Evolutionary conservation across 768 basidiomycete genomes (phyloP).

Genomic region (Phlebiopsis flavidoalba): DNA sequence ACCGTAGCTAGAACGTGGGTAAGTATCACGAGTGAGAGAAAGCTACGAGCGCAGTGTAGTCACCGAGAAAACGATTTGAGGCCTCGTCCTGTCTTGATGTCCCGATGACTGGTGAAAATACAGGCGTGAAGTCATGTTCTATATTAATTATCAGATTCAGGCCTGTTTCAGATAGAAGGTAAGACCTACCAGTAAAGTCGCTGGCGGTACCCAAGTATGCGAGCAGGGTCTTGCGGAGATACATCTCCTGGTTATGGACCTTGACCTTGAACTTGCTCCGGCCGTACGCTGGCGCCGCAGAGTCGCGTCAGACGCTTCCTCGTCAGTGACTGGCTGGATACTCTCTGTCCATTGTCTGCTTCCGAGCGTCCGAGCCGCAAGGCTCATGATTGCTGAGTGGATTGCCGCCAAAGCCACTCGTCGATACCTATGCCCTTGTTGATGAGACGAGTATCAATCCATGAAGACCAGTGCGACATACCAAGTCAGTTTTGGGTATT

Average conservation of each 20-base stretch:
- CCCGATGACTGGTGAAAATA: constrained; percentile 63
- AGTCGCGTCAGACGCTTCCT: constrained; percentile 53
- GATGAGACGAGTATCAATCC: not conserved
- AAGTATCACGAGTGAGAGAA: not conserved
- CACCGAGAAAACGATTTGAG: constrained; percentile 52
- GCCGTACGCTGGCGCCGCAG: constrained; percentile 43
- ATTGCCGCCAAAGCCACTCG: constrained; percentile 81
- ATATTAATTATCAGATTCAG: not conserved
- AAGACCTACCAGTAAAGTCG: constrained; percentile 58
- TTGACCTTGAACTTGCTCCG: constrained; percentile 55
- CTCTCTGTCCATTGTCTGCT: constrained; percentile 50
- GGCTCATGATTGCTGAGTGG: constrained; percentile 70
- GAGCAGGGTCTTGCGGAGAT: constrained; percentile 57
- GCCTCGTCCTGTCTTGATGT: constrained; percentile 55
- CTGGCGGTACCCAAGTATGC: constrained; percentile 68
- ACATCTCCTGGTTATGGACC: constrained; percentile 49
- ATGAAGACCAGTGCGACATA: constrained; percentile 34
- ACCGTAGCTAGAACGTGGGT: constrained; percentile 48
- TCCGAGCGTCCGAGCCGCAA: constrained; percentile 70
- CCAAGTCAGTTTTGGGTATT: constrained; percentile 75
- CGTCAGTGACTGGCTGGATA: constrained; percentile 61
- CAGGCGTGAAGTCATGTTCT: constrained; percentile 70
- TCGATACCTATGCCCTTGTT: constrained; percentile 28
- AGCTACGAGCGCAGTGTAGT: constrained; percentile 14
- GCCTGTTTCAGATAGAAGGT: not conserved